Percentiles rank a stretch among this genome's conserved stretches.
Conservation (phyloP, 108 stramenopile genomes). For the Fragilaria crotonensis region DNA sequence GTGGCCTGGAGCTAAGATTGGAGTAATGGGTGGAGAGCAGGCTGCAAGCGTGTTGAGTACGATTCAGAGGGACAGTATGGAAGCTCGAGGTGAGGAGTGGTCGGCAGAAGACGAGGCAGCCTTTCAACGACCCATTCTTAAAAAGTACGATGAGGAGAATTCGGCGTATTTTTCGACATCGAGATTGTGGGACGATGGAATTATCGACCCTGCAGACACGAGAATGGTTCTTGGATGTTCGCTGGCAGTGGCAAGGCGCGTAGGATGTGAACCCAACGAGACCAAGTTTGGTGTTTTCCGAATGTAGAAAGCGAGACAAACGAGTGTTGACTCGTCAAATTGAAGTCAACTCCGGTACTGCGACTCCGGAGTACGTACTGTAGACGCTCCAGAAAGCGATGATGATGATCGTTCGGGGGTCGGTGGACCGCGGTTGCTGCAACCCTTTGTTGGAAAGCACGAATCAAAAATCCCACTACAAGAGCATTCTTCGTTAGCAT, state of each 20-base stretch:
- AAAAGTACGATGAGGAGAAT: conserved; percentile 75
- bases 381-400: no score
- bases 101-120: conserved; percentile 62
- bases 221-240: conserved; percentile 81
- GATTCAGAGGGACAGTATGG: conserved; percentile 78
- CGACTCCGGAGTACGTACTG: no score
- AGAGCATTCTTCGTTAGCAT: no score
- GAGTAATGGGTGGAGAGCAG: conserved; percentile 98
- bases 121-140: conserved; percentile 62
- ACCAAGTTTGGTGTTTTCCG: conserved; percentile 54
- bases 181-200: conserved; percentile 96
- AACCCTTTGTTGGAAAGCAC: no score
- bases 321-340: no score
- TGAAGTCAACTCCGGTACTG: no score
- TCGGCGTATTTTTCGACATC: conserved; percentile 90
- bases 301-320: no score
- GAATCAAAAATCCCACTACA: no score
- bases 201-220: conserved; percentile 92
- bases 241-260: conserved; percentile 51
- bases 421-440: no score
- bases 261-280: conserved; percentile 44
- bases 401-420: no score
- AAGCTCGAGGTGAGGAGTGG: conserved; percentile 60
- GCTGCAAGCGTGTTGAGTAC: conserved; percentile 94
- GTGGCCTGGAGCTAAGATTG: conserved; percentile 96